A percentile compares a stretch with the other conserved stretches of the same genome.
Evolutionary conservation across 805 yeast genomes (phyloP).

Genomic region (Zygotorulaspora chibaensis): DNA sequence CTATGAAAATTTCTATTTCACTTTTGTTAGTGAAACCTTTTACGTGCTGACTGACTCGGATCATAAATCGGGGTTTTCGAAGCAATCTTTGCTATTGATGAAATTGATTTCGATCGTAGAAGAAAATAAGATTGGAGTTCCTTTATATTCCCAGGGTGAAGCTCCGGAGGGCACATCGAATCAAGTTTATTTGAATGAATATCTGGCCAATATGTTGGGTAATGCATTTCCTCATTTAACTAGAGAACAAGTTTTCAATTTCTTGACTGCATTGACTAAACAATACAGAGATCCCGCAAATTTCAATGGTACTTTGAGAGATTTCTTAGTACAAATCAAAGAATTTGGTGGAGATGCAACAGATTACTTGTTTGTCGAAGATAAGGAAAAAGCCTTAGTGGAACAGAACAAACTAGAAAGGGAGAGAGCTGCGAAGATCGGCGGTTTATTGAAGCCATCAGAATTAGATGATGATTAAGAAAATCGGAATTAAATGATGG

Average conservation of each 20-base stretch:
- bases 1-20: slow-evolving; percentile 82
- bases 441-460: slow-evolving; percentile 91
- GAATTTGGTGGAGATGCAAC: slow-evolving; percentile 95
- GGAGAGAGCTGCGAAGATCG: slow-evolving; percentile 79
- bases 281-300: slow-evolving; percentile 68
- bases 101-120: slow-evolving; percentile 80
- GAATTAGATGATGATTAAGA: slow-evolving; percentile 74
- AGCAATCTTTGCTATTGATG: slow-evolving; percentile 80
- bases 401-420: slow-evolving; percentile 68
- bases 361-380: slow-evolving; percentile 92
- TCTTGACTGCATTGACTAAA: slow-evolving; percentile 69
- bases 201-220: slow-evolving; percentile 72
- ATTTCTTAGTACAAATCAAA: slow-evolving; percentile 92
- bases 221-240: slow-evolving; percentile 92
- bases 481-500: slow-evolving; percentile 90
- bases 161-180: slow-evolving; percentile 86
- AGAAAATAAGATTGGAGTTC: slow-evolving; percentile 65
- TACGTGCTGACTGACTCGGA: slow-evolving; percentile 93
- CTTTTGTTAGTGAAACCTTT: slow-evolving; percentile 86
- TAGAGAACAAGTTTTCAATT: slow-evolving; percentile 73
- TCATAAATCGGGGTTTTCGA: slow-evolving; percentile 92
- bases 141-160: slow-evolving; percentile 74
- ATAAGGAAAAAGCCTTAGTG: slow-evolving; percentile 68
- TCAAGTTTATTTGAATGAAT: slow-evolving; percentile 71
- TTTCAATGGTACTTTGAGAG: slow-evolving; percentile 84